phyloP scores from a whole-genome alignment of 305 asterid genomes.

The Solanum aculeatissimum region DNA sequence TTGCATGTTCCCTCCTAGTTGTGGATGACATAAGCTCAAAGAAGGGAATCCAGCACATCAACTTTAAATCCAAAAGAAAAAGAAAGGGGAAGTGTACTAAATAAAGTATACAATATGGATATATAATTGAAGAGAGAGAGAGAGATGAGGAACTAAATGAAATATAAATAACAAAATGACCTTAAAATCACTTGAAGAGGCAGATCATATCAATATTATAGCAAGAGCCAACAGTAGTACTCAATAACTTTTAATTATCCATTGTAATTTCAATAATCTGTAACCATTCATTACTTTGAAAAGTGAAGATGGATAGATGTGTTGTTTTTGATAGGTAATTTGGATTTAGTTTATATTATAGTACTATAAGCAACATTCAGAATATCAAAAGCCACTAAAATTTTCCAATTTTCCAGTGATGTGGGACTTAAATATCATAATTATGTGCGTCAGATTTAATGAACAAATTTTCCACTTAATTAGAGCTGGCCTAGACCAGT shows the following conservation, averaged over 20 bases:
- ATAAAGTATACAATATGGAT: background rate
- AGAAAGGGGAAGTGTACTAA: background rate
- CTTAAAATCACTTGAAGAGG: conserved; percentile 10
- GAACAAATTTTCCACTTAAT: background rate
- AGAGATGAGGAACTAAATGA: background rate
- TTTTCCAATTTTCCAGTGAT: background rate
- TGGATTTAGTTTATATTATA: background rate
- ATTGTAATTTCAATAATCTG: background rate
- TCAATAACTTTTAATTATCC: background rate
- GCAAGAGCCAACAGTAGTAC: background rate
- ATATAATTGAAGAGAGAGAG: background rate
- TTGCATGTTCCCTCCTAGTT: background rate
- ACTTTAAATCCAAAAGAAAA: background rate
- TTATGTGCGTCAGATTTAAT: background rate
- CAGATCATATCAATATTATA: background rate
- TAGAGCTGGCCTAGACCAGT: background rate
- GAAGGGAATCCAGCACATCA: background rate
- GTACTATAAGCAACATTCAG: background rate
- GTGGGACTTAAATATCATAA: background rate
- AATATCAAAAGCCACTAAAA: conserved; percentile 10
- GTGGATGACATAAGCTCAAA: background rate
- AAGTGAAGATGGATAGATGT: background rate
- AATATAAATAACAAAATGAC: background rate
- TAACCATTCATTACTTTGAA: conserved; percentile 8
- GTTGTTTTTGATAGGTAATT: background rate